A percentile compares a stretch with the other conserved stretches of the same genome.
These are phyloP conservation scores for Urostyla sp. DNA, from an alignment of 73 alveolate genomes.

Conservation along the genomic window DNA sequence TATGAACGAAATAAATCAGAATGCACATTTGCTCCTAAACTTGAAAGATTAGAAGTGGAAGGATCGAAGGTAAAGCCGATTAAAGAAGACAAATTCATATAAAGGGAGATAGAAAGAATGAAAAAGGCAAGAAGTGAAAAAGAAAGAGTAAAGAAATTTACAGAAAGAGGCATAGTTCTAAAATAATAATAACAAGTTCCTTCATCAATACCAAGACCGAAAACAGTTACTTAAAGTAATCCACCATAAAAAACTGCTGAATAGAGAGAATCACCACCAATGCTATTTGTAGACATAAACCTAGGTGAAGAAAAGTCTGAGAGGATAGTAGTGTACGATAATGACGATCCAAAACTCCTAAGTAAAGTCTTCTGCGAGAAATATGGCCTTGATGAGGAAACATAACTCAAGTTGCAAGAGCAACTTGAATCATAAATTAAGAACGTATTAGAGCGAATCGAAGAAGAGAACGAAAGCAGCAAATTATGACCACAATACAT, in stretches of 20 bases:
- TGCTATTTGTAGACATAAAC: conserved; percentile 67
- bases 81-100: conserved; percentile 12
- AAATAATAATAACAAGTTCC: neutral
- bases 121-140: conserved; percentile 59
- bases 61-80: neutral
- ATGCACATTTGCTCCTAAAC: conserved; percentile 57
- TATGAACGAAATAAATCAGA: conserved; percentile 53
- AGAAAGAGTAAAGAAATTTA: conserved; percentile 28
- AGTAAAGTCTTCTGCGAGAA: conserved; percentile 47
- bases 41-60: conserved; percentile 1
- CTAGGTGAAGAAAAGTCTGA: conserved; percentile 67
- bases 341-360: conserved; percentile 65
- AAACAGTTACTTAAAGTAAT: neutral
- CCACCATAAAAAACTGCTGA: neutral
- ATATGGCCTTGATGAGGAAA: conserved; percentile 71
- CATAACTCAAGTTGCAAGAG: conserved; percentile 66
- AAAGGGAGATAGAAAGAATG: conserved; percentile 50
- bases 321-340: conserved; percentile 71
- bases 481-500: too few species aligned
- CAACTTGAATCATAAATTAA: conserved; percentile 54
- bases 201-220: neutral
- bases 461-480: conserved; percentile 60
- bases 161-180: conserved; percentile 53
- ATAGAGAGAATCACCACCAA: conserved; percentile 45
- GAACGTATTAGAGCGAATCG: conserved; percentile 49